Evolutionary conservation across 2,329 filamentous ascomycete species (phyloP), one percentile per base, ranked within the genome.

Genomic region (Monosporascus cannonballus): DNA sequence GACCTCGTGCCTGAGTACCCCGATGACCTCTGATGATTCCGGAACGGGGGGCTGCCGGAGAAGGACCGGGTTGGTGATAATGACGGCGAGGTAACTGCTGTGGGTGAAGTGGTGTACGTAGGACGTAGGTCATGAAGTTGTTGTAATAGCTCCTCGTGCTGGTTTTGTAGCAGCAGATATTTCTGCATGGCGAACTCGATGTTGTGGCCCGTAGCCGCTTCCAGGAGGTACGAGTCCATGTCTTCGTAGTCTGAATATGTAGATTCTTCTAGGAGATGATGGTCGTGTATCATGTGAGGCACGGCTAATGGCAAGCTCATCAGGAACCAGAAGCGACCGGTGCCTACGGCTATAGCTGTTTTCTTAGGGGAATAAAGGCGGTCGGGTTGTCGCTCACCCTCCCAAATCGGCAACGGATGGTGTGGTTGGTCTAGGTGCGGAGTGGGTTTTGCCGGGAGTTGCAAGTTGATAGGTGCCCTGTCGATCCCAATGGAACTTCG

Each of bases 21-120:
- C 39, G 63, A 62, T 5, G 61, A 61, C 44, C 61, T 56, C n/a
- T 55, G 56, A 44, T 61, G 60, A 20, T 65, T 67, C 56, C 64
- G 67, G 39, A 65, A 64, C 2, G 55, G 61, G 1, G 75, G 48
- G 73, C 78, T 59, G 75, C 78, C 63, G 71, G 78, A 61, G 73
- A 79, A 71, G 74, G 79, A 67, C 72, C 85, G 65, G 68, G 80
- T 74, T 63, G 77, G 80, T 65, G 85, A 85, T 64, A 79, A 77
- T 65, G 83, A 71, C 68, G 83, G 75, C 65, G 84, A 76, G 2
- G 73, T 73, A 47, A 59, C 57, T 11, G 69, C 60, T 11, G 70
- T 68, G 2, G 73, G 72, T 15, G 67, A 64, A 41, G 61, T 64
- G 51, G 59, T 68, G 54, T 70, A 68, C 1, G 65, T 61, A 8